Conservation (phyloP, 2,329 filamentous ascomycete species). For the Ophiosphaerella narmari region DNA sequence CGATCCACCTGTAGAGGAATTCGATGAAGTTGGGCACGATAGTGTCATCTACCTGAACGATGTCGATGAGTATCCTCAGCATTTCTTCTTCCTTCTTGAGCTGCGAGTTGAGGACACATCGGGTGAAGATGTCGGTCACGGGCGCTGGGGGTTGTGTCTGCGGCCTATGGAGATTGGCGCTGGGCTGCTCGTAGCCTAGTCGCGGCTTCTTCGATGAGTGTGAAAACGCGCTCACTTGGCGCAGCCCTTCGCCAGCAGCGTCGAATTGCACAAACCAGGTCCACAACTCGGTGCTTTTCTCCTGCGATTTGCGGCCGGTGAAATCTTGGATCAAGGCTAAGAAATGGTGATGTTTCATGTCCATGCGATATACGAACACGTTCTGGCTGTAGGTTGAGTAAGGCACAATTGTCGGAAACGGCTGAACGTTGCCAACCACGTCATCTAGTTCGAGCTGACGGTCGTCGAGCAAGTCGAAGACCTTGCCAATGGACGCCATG, state of each 20-base stretch:
- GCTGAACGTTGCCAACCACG: constrained; percentile 35
- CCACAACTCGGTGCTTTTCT: constrained; percentile 34
- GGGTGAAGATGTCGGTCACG: constrained; percentile 19
- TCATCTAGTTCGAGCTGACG: constrained; percentile 38
- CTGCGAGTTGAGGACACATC: constrained; percentile 24
- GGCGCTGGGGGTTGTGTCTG: constrained; percentile 8
- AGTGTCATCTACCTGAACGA: constrained; percentile 30
- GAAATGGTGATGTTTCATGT: constrained; percentile 29
- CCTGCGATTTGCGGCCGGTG: constrained; percentile 25
- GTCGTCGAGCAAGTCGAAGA: constrained; percentile 38
- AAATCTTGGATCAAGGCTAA: constrained; percentile 36
- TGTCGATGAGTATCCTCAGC: constrained; percentile 37
- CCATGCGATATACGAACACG: constrained; percentile 34
- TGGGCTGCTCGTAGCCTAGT: constrained; percentile 7
- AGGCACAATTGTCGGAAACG: constrained; percentile 36
- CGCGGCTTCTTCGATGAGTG: constrained; percentile 31
- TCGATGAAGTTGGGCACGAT: constrained; percentile 43
- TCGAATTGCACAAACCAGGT: constrained; percentile 42
- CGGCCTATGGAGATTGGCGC: not conserved
- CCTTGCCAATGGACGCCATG: constrained; percentile 37
- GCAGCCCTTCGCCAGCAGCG: constrained; percentile 13
- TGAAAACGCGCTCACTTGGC: not conserved
- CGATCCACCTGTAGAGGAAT: constrained; percentile 41
- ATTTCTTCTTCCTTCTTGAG: constrained; percentile 35
- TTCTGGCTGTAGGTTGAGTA: constrained; percentile 32